A percentile compares a stretch with the other conserved stretches of the same genome.
Conservation (phyloP, 2,329 filamentous ascomycete species). For the Colletotrichum somersetense region DNA sequence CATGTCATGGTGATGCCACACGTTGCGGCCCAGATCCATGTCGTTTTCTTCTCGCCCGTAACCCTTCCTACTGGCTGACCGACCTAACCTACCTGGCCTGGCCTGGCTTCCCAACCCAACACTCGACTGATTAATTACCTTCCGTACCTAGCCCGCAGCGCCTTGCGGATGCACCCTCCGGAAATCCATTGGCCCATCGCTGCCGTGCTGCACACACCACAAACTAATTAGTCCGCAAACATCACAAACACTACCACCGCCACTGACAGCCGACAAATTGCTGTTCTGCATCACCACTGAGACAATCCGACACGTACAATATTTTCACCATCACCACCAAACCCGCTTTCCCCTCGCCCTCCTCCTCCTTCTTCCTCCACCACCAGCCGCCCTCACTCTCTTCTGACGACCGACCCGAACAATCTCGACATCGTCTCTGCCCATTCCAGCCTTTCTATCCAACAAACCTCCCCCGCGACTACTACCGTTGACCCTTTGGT, state of each 20-base stretch:
- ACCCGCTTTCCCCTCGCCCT: neutral
- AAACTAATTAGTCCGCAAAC: neutral
- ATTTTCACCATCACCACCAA: neutral
- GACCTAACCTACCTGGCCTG: too few species aligned
- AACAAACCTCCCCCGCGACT: neutral
- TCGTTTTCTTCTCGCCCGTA: conserved; percentile 9
- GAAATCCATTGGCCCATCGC: conserved; percentile 12
- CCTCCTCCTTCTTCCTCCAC: neutral
- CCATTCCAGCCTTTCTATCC: neutral
- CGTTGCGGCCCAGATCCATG: conserved; percentile 35
- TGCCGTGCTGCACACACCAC: conserved; percentile 19
- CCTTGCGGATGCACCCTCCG: neutral
- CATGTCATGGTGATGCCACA: conserved; percentile 42
- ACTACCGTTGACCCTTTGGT: neutral
- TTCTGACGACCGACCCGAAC: neutral
- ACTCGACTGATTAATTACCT: too few species aligned
- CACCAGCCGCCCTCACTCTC: neutral
- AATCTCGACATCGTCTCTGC: conserved; percentile 7
- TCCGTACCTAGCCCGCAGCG: too few species aligned
- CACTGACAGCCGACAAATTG: conserved; percentile 19
- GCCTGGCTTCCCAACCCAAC: neutral
- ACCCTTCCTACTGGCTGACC: conserved; percentile 14
- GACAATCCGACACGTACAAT: too few species aligned
- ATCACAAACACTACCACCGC: conserved; percentile 32
- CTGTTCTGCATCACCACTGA: neutral